Percentiles rank a stretch among this genome's conserved stretches.
These are phyloP conservation scores for Podospora appendiculata DNA, from an alignment of 495 filamentous ascomycete species.

Conservation along the genomic window DNA sequence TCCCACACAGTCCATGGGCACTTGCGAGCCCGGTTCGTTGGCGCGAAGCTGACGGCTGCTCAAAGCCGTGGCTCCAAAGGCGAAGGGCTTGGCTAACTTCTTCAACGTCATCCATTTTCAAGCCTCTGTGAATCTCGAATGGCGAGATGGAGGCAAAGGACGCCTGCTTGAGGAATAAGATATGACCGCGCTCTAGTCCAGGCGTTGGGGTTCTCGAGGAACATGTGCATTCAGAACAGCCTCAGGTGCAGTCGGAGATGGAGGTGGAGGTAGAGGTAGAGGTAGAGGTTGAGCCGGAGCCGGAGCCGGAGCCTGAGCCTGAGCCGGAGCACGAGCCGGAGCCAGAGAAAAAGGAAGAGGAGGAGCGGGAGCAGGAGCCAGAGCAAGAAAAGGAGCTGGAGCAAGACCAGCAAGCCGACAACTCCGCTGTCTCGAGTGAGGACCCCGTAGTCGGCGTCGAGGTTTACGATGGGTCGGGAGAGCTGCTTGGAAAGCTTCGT, in stretches of 20 bases:
- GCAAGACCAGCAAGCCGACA: neutral
- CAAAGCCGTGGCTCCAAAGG: conserved; percentile 57
- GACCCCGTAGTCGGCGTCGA: neutral
- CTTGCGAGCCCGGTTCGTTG: conserved; percentile 27
- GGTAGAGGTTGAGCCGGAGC: too few species aligned
- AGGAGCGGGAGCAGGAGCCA: too few species aligned
- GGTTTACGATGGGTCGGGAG: conserved; percentile 10
- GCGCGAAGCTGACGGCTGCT: conserved; percentile 37
- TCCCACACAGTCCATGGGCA: conserved; percentile 32
- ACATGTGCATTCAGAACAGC: neutral
- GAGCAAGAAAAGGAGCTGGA: too few species aligned
- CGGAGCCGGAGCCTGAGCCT: too few species aligned
- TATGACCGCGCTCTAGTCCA: conserved; percentile 30
- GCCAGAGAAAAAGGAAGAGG: too few species aligned
- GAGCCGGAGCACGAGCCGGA: too few species aligned
- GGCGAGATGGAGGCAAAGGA: conserved; percentile 35
- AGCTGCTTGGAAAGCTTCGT: conserved; percentile 8
- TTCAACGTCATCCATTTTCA: conserved; percentile 48
- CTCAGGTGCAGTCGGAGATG: too few species aligned
- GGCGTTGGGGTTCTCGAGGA: neutral
- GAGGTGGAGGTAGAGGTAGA: too few species aligned
- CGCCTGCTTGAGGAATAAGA: conserved; percentile 59
- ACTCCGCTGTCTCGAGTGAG: neutral
- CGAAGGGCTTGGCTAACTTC: conserved; percentile 51
- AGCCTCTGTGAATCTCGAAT: conserved; percentile 34